These are phyloP conservation scores for Penicillium longicatenatum DNA, from an alignment of 495 filamentous ascomycete genomes.

Conservation along the genomic window DNA sequence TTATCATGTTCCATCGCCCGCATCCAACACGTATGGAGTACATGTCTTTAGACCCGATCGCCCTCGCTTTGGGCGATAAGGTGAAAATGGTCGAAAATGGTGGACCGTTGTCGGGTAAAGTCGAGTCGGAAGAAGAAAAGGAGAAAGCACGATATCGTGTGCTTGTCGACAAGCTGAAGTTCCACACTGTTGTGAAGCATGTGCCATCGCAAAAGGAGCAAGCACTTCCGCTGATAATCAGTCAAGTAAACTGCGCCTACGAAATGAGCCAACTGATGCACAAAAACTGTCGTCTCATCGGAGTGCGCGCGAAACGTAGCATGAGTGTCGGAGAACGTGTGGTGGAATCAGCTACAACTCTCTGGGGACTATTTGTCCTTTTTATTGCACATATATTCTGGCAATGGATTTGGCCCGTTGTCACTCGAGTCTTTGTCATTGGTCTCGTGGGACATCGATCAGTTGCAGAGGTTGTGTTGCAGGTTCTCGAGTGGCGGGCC, in stretches of 20 bases:
- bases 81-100: constrained; percentile 29
- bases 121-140: constrained; percentile 56
- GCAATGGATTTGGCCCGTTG: constrained; percentile 75
- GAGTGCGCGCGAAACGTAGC: constrained; percentile 75
- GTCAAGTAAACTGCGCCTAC: constrained; percentile 95
- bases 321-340: constrained; percentile 94
- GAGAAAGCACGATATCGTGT: constrained; percentile 61
- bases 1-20: constrained; percentile 86
- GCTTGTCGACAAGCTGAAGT: constrained; percentile 85
- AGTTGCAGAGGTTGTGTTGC: constrained; percentile 76
- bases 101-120: constrained; percentile 27
- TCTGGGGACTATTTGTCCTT: constrained; percentile 73
- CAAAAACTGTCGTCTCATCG: constrained; percentile 81
- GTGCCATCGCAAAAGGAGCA: constrained; percentile 79
- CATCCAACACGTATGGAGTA: constrained; percentile 93
- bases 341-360: constrained; percentile 85
- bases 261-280: constrained; percentile 83
- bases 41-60: constrained; percentile 87
- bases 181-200: constrained; percentile 81
- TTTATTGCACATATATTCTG: constrained; percentile 70
- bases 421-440: constrained; percentile 71
- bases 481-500: constrained; percentile 84
- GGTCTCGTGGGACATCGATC: constrained; percentile 79
- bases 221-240: constrained; percentile 77
- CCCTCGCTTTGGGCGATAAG: constrained; percentile 84